Percentiles rank a stretch among this genome's conserved stretches.
Evolutionary conservation across 129 eudicot species (phyloP).

Genomic region (Erigeron canadensis): DNA sequence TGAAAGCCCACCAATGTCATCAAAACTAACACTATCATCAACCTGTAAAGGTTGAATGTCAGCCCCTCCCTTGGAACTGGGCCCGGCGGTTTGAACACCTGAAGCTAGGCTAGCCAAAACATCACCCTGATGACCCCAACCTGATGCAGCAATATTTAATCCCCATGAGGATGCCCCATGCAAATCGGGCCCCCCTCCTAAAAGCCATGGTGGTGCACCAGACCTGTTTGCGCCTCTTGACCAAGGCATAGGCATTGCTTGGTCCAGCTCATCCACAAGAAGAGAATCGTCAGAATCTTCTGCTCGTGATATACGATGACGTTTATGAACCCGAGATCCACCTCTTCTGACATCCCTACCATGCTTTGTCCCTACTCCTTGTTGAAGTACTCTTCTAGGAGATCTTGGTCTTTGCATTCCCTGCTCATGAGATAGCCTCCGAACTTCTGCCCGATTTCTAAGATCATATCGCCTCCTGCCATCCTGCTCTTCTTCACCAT

Average conservation of each 20-base stretch:
- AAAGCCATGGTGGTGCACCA: constrained; percentile 80
- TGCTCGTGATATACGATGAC: constrained; percentile 77
- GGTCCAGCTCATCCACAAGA: constrained; percentile 97
- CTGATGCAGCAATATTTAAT: constrained; percentile 85
- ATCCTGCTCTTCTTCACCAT: constrained; percentile 78
- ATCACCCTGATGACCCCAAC: constrained; percentile 94
- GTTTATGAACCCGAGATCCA: constrained; percentile 90
- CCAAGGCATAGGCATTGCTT: constrained; percentile 95
- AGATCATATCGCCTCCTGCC: constrained; percentile 92
- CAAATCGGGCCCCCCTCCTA: constrained; percentile 90
- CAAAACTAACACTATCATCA: constrained; percentile 87
- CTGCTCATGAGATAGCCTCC: constrained; percentile 71
- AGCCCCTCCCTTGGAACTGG: constrained; percentile 99
- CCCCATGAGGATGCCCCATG: constrained; percentile 89
- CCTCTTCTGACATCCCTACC: constrained; percentile 83
- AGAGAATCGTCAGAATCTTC: constrained; percentile 98
- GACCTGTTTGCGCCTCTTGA: constrained; percentile 79
- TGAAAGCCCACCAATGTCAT: constrained; percentile 97
- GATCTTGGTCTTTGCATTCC: constrained; percentile 89
- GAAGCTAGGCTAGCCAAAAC: constrained; percentile 26
- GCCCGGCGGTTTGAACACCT: constrained; percentile 78
- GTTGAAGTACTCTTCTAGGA: constrained; percentile 92
- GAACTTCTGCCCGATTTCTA: constrained; percentile 80
- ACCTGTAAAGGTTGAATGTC: constrained; percentile 95
- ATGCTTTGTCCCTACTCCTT: constrained; percentile 88